These are phyloP conservation scores for Penicillium samsonianum DNA, from an alignment of 495 filamentous ascomycete genomes.

Conservation along the genomic window DNA sequence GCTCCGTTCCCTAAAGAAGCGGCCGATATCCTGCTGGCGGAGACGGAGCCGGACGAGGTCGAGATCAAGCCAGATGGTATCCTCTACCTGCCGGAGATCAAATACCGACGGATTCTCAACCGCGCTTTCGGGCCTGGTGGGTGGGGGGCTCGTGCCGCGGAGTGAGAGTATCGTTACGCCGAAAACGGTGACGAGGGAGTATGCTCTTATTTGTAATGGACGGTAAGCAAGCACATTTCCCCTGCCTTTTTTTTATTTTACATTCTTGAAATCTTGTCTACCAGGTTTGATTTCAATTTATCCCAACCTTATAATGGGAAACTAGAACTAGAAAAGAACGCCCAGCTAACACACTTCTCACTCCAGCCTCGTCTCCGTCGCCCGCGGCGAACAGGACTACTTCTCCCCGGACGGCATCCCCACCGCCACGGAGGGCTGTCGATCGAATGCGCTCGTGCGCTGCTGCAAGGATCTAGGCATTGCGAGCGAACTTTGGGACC, in stretches of 20 bases:
- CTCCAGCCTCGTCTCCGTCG: conserved; percentile 80
- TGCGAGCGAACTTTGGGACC: conserved; percentile 95
- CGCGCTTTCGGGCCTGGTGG: conserved; percentile 90
- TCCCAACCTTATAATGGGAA: neutral
- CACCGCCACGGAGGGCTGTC: conserved; percentile 96
- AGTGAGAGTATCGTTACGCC: conserved; percentile 89
- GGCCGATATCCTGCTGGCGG: conserved; percentile 67
- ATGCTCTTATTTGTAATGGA: conserved; percentile 86
- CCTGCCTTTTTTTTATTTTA: neutral
- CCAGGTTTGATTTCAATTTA: neutral
- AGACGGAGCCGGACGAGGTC: conserved; percentile 71
- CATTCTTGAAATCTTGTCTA: neutral
- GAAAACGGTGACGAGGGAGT: conserved; percentile 89
- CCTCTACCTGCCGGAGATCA: conserved; percentile 96
- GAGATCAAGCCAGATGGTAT: conserved; percentile 98
- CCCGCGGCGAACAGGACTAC: conserved; percentile 93
- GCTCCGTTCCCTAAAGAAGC: conserved; percentile 76
- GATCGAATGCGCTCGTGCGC: conserved; percentile 93
- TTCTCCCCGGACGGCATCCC: conserved; percentile 90
- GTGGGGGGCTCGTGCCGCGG: conserved; percentile 89
- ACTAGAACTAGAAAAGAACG: neutral
- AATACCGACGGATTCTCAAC: conserved; percentile 92
- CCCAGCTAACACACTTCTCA: conserved; percentile 10
- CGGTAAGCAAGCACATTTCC: conserved; percentile 60
- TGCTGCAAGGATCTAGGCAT: conserved; percentile 98